A percentile compares a stretch with the other conserved stretches of the same genome.
Evolutionary conservation across 257 asterid species (phyloP).

Genomic region (Solanum clarkiae): DNA sequence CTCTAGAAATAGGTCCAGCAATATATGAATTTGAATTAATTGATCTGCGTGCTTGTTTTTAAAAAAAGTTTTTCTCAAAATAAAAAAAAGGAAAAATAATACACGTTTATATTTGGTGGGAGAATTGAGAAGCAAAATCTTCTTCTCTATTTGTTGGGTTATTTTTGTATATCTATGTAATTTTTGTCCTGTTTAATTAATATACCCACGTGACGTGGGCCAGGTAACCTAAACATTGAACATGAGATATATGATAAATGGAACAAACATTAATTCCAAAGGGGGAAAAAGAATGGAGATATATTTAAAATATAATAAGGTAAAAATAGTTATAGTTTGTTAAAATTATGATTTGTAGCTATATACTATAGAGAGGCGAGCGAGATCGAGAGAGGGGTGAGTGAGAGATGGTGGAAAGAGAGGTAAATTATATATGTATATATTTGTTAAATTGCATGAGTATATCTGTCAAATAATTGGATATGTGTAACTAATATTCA

Average conservation of each 20-base stretch:
- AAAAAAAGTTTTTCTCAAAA: neutral
- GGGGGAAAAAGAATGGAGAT: neutral
- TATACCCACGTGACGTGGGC: neutral
- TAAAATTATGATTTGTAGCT: too few relatives aligned
- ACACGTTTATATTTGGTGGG: neutral
- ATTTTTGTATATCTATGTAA: neutral
- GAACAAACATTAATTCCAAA: neutral
- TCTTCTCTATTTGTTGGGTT: neutral
- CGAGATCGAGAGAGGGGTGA: too few relatives aligned
- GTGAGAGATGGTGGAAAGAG: too few relatives aligned
- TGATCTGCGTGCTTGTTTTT: neutral
- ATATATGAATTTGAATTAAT: neutral
- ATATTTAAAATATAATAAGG: too few relatives aligned
- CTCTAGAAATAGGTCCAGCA: rapidly evolving
- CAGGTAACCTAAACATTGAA: neutral
- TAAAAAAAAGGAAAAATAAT: neutral
- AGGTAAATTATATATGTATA: too few relatives aligned
- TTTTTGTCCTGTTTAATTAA: neutral
- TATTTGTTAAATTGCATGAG: too few relatives aligned
- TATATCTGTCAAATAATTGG: too few relatives aligned
- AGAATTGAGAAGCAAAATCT: neutral
- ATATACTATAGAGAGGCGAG: too few relatives aligned
- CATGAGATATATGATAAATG: neutral
- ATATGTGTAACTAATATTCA: too few relatives aligned
- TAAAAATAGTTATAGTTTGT: too few relatives aligned